Base-by-base conservation (phyloP, 2,329 filamentous ascomycete species). In the Fusarium nanum region DNA sequence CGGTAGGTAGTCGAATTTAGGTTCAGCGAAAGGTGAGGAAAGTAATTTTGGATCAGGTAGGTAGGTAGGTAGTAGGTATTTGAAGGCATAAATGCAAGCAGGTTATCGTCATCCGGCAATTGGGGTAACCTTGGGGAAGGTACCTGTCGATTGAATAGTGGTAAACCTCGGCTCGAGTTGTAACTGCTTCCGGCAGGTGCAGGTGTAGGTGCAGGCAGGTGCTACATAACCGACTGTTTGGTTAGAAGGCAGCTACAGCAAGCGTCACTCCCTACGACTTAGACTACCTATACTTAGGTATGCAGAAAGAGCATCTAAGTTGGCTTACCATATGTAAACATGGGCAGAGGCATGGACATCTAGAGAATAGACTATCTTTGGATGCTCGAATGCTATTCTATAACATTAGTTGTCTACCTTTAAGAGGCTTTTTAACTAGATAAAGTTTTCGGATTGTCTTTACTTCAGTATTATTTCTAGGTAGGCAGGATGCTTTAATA, bases 161-260 rank as follows among this genome's bases (percentile, higher is more conserved):
- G 56, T 56, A 74, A 67, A 63, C 72, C 72, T 74, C 72, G 72
- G 72, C 64, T 57, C 64, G 66, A 48, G 60, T 14, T 34, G 40
- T n/a, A 52, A n/a, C 49, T 27, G 18, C 10, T 41, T 52, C 32
- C 34, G 34, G 49, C 34, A 52, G 27, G 27, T 28, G 27, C 32
- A 52, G 48, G 18, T 27, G 25, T 23, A 52, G 48, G 18, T 27
- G 25, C 34, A 52, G 49, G 25, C 34, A 52, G 49, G n/a, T 42
- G 49, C n/a, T 41, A 20, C 23, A 20, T 52, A 20, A 25, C 34
- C 32, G 13, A 42, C 25, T 41, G 23, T 22, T 52, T 37, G 30
- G 30, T 23, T 23, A 44, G 23, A 44, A 44, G 13, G 4, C 22
- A n/a, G 32, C 18, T n/a, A 23, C 22, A 27, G 6, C 8, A 25